A percentile compares a stretch with the other conserved stretches of the same genome.
Evolutionary conservation across 164 flowering plant genomes (phyloP).

Genomic region (Tinospora cordifolia): DNA sequence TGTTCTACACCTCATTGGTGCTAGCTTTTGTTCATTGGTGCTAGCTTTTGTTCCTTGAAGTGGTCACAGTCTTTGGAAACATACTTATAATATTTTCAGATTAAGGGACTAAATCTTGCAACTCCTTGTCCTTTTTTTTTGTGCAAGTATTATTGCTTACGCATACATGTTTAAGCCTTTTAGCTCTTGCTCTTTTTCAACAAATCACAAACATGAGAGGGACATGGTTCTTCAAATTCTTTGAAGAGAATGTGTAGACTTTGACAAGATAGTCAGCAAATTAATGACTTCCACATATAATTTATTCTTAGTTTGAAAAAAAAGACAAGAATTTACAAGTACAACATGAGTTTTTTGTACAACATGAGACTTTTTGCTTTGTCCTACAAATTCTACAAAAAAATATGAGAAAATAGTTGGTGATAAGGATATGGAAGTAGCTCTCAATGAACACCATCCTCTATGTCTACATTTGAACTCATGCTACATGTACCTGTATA

Average conservation of each 20-base stretch:
- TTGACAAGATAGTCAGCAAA: too few relatives aligned
- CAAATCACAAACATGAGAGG: too few relatives aligned
- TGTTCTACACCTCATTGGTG: background rate
- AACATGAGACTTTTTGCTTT: background rate
- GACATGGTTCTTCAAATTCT: too few relatives aligned
- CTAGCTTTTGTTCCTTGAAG: background rate
- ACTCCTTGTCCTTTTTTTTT: too few relatives aligned
- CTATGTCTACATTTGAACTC: background rate
- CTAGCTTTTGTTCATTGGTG: background rate
- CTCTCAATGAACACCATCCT: constrained; percentile 2
- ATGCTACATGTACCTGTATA: constrained; percentile 1
- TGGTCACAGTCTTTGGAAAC: too few relatives aligned
- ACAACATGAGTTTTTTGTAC: background rate
- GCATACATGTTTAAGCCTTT: too few relatives aligned
- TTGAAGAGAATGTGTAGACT: too few relatives aligned
- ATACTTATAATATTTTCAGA: too few relatives aligned
- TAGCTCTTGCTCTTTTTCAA: too few relatives aligned
- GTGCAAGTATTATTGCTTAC: too few relatives aligned
- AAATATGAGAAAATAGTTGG: background rate
- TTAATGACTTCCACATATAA: background rate
- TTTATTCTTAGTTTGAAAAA: background rate
- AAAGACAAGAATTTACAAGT: background rate
- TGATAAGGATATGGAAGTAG: background rate
- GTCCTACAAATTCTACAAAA: background rate
- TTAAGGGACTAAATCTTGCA: too few relatives aligned